Percentiles rank a stretch among this genome's conserved stretches.
Evolutionary conservation across 768 basidiomycete genomes (phyloP).

Genomic region (Gloeopeniophorella convolvens): DNA sequence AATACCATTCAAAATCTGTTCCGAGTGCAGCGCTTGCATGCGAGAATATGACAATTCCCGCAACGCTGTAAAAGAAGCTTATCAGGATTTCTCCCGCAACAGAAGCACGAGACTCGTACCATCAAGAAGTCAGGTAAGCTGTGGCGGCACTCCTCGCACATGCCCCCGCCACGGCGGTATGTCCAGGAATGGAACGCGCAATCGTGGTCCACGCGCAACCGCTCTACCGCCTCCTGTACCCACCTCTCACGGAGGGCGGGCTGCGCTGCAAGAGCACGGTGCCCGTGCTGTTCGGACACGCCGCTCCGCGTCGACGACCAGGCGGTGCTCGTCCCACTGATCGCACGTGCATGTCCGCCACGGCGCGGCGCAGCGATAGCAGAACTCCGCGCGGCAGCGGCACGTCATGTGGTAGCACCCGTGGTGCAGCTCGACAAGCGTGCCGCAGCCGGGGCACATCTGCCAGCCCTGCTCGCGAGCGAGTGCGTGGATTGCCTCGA

Average conservation of each 20-base stretch:
- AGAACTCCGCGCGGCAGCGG: conserved; percentile 26
- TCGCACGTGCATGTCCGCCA: conserved; percentile 25
- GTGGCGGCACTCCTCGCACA: not conserved
- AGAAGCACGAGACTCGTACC: no score
- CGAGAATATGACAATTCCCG: no score
- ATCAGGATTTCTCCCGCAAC: no score
- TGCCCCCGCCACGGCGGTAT: not conserved
- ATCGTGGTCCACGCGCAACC: not conserved
- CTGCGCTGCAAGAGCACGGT: not conserved
- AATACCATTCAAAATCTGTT: no score
- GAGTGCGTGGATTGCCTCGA: not conserved
- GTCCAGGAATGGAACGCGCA: not conserved
- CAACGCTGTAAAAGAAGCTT: no score
- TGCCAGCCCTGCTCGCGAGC: not conserved
- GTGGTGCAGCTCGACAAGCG: not conserved
- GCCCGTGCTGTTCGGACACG: not conserved
- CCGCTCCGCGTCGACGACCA: not conserved
- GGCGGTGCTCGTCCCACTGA: conserved; percentile 2
- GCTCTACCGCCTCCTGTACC: not conserved
- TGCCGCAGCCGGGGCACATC: not conserved
- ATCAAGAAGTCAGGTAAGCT: not conserved
- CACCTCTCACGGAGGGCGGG: not conserved
- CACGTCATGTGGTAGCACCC: conserved; percentile 27
- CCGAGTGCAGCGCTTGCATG: no score
- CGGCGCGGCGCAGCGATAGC: conserved; percentile 25